These are phyloP conservation scores for Fusarium sp. DNA, from an alignment of 2,329 filamentous ascomycete species.

Conservation along the genomic window DNA sequence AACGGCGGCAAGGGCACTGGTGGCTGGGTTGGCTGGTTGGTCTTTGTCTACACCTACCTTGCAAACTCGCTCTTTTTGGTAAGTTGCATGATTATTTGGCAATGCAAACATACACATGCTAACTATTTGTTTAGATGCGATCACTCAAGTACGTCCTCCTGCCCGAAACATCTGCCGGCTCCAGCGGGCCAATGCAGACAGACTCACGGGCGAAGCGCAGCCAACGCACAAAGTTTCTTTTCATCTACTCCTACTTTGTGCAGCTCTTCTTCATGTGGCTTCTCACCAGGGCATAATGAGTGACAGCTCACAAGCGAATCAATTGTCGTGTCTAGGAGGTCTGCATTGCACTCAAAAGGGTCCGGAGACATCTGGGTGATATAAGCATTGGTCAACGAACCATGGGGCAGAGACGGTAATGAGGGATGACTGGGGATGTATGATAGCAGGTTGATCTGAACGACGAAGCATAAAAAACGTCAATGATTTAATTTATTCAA, in stretches of 20 bases:
- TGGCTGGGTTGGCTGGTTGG: constrained; percentile 85
- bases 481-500: constrained; percentile 3
- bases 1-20: constrained; percentile 83
- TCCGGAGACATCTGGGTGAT: neutral
- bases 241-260: constrained; percentile 92
- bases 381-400: constrained; percentile 1
- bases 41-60: constrained; percentile 91
- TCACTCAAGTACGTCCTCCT: constrained; percentile 95
- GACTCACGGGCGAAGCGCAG: constrained; percentile 87
- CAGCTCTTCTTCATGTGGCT: constrained; percentile 96
- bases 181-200: constrained; percentile 69
- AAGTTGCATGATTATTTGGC: constrained; percentile 46
- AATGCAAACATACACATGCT: neutral
- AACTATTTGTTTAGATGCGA: constrained; percentile 69
- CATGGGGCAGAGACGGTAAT: constrained; percentile 14
- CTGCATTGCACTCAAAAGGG: neutral
- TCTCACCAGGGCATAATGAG: constrained; percentile 55
- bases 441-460: constrained; percentile 14
- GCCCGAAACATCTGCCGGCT: constrained; percentile 77
- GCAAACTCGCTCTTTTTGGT: constrained; percentile 97
- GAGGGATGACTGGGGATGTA: constrained; percentile 26
- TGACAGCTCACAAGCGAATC: neutral
- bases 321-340: neutral
- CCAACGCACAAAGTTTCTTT: constrained; percentile 89
- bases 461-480: constrained; percentile 18